A percentile compares a stretch with the other conserved stretches of the same genome.
These are phyloP conservation scores for Aspergillus sp. DNA, from an alignment of 2,329 filamentous ascomycete genomes.

Conservation along the genomic window DNA sequence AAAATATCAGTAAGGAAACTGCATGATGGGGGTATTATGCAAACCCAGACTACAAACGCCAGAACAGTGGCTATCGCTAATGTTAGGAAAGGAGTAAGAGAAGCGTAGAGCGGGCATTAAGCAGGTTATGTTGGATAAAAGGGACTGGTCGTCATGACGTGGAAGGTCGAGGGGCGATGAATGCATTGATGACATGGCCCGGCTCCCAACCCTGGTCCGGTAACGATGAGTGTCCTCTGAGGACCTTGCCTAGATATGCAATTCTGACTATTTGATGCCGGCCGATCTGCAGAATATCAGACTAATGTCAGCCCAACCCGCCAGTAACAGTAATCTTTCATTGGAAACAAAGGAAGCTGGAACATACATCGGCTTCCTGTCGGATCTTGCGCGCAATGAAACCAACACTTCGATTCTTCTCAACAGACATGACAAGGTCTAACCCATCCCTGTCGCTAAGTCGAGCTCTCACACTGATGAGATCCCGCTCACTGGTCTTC, in stretches of 20 bases:
- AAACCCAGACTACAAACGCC: background rate
- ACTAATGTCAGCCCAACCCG: background rate
- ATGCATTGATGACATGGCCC: conserved; percentile 68
- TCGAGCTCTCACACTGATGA: conserved; percentile 54
- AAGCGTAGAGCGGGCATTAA: background rate
- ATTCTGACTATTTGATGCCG: conserved; percentile 58
- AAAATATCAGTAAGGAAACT: background rate
- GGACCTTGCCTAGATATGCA: conserved; percentile 72
- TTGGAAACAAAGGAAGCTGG: no score
- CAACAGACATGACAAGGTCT: conserved; percentile 56
- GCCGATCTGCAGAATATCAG: conserved; percentile 45
- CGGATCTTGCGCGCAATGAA: conserved; percentile 57
- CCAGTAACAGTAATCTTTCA: background rate
- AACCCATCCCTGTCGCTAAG: conserved; percentile 58
- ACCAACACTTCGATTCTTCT: conserved; percentile 57
- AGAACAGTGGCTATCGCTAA: background rate
- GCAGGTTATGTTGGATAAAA: background rate
- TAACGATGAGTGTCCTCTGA: conserved; percentile 62
- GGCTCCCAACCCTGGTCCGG: conserved; percentile 66
- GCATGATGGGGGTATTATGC: background rate
- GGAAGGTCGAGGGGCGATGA: conserved; percentile 47
- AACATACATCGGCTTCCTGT: conserved; percentile 57
- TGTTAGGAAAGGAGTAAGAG: background rate
- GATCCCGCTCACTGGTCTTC: conserved; percentile 51
- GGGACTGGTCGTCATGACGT: conserved; percentile 3